Base-by-base conservation (phyloP, 2,329 filamentous ascomycete genomes). In the Claviceps sp. region DNA sequence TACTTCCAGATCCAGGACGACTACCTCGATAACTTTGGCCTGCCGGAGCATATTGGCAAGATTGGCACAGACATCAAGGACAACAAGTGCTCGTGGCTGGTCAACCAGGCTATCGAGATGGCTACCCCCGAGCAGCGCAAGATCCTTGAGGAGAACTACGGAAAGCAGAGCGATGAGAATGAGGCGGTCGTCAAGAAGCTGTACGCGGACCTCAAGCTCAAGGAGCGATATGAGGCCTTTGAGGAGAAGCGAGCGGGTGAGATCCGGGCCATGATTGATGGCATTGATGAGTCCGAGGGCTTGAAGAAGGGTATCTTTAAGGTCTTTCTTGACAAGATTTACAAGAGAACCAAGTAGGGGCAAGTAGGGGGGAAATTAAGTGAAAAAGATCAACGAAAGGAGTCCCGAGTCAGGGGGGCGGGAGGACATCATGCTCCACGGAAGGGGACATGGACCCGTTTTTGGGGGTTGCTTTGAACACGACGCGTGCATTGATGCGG, bases 1-100 rank as follows among this genome's bases (percentile, higher is more conserved):
- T 98, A 98, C 77, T 98, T 98, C 80, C 93, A 98, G 73, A 81
- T 95, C 58, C 93, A 98, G 72, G 93, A 98, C 69, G 93, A 98
- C 75, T 98, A 93, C 74, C 87, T 98, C 50, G 93, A 98, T 77
- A 95, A 94, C 73, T 98, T 93, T 65, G 93, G 91, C 61, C 84
- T 91, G 61, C 89, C 93, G 41, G 82, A 89, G 63, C 81, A 89
- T 64, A 93, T 98, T 67, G 93, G 93, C 70, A 98, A 98, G 81
- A 95, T 97, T 59, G 93, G 93, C 59, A 98, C 93, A 55, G 93
- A 98, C 65, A 98, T 98, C 70, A 84, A 90, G 77, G 93, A 98
- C 74, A 98, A 98, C 81, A 98, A 98, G 79, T 98, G 93, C 78
- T 94, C 88, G 43, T 98, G 93, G 93, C 75, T 98, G 54, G 80